Evolutionary conservation across 164 flowering plant species (phyloP).

Genomic region (Cinnamomum micranthum): DNA sequence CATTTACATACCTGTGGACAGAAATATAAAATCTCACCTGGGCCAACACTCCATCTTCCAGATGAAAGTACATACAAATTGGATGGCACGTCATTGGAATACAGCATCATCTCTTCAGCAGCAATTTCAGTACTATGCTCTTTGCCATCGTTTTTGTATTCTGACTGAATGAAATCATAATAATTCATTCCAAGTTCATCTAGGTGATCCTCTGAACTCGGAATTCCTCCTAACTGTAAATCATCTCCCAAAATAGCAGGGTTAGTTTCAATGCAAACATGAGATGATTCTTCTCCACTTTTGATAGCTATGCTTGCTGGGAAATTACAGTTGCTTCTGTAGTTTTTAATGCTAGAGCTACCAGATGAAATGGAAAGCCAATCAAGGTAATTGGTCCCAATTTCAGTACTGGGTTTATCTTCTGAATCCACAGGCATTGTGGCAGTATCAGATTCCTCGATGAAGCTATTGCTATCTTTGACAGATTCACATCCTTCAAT

Average conservation of each 20-base stretch:
- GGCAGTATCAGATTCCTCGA: slow-evolving; percentile 30
- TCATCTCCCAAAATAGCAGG: background rate
- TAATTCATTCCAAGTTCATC: slow-evolving; percentile 25
- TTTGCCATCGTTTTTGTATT: slow-evolving; percentile 14
- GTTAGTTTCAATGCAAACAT: background rate
- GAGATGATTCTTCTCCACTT: too few relatives aligned
- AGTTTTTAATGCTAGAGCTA: background rate
- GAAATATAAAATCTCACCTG: slow-evolving; percentile 36
- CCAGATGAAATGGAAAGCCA: slow-evolving; percentile 29
- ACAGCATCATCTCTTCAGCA: slow-evolving; percentile 31
- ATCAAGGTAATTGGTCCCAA: slow-evolving; percentile 8
- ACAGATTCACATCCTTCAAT: slow-evolving; percentile 32
- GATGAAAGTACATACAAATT: slow-evolving; percentile 52
- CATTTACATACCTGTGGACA: background rate
- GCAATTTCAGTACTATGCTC: slow-evolving; percentile 38
- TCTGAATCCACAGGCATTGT: slow-evolving; percentile 16
- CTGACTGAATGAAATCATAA: slow-evolving; percentile 24
- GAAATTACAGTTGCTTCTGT: background rate
- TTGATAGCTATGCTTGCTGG: background rate
- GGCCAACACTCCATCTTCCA: slow-evolving; percentile 49
- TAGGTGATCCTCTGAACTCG: slow-evolving; percentile 25
- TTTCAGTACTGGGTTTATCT: slow-evolving; percentile 5
- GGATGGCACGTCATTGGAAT: slow-evolving; percentile 28
- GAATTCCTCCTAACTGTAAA: background rate
- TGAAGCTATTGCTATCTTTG: slow-evolving; percentile 49